Percentiles rank a stretch among this genome's conserved stretches.
Conservation (phyloP, 129 eudicot species). For the Pittosporum tobira region DNA sequence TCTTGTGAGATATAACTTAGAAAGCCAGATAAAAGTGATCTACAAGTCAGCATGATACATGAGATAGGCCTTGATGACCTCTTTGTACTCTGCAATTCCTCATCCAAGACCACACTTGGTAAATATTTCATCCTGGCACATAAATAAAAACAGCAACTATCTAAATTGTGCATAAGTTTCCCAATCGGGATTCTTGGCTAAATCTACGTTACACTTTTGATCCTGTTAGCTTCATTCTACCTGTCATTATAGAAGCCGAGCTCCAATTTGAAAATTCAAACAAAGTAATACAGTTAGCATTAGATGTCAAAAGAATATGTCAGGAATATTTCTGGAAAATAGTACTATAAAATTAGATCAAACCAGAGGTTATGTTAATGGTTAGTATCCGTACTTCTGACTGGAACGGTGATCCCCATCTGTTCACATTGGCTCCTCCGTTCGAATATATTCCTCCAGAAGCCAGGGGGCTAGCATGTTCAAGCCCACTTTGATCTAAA, state of each 20-base stretch:
- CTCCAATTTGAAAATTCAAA: slow-evolving; percentile 23
- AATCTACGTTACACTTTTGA: slow-evolving; percentile 27
- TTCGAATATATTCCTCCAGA: slow-evolving; percentile 93
- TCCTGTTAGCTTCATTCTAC: slow-evolving; percentile 63
- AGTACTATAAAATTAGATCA: slow-evolving; percentile 70
- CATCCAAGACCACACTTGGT: neutral
- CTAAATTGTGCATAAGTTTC: slow-evolving; percentile 8
- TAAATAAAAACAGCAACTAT: slow-evolving; percentile 16
- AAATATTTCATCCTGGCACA: neutral
- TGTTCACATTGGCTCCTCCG: slow-evolving; percentile 96
- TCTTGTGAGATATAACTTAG: neutral
- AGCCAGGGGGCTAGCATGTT: slow-evolving; percentile 99
- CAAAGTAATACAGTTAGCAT: slow-evolving; percentile 52
- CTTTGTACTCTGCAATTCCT: slow-evolving; percentile 4
- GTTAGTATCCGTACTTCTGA: slow-evolving; percentile 99
- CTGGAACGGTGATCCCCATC: slow-evolving; percentile 93
- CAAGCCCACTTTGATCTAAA: slow-evolving; percentile 99
- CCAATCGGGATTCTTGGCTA: slow-evolving; percentile 26
- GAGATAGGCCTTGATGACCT: neutral
- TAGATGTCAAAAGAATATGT: slow-evolving; percentile 28
- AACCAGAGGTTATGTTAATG: slow-evolving; percentile 85
- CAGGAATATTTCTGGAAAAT: slow-evolving; percentile 51
- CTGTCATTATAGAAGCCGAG: slow-evolving; percentile 46
- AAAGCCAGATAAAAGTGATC: neutral
- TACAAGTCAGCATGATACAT: slow-evolving; percentile 13